These are phyloP conservation scores for Globisporangium mamillatum DNA, from an alignment of 352 stramenopile species.

Conservation along the genomic window DNA sequence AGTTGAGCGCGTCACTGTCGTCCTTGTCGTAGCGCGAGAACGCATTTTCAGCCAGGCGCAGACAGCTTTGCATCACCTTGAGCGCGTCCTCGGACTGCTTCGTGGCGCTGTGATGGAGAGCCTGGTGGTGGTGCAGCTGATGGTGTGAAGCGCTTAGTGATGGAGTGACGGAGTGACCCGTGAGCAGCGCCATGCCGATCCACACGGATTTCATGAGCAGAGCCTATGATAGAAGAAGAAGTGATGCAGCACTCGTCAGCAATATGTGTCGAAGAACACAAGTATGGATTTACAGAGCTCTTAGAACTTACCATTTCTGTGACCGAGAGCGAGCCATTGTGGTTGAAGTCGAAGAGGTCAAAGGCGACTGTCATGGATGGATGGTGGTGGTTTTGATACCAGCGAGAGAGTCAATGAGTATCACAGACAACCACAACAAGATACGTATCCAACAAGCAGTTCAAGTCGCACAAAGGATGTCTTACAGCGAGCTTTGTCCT, in stretches of 20 bases:
- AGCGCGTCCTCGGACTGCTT: conserved; percentile 15
- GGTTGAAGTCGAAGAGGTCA: conserved; percentile 81
- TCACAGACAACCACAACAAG: not conserved
- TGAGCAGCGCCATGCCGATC: conserved; percentile 66
- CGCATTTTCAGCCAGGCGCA: conserved; percentile 48
- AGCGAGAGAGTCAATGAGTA: not conserved
- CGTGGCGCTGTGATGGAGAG: not conserved
- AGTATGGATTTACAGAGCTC: not conserved
- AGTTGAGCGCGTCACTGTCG: conserved; percentile 41
- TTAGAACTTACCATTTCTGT: conserved; percentile 53
- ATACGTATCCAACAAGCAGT: not conserved
- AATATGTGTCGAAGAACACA: not conserved
- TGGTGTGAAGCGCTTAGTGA: conserved; percentile 1
- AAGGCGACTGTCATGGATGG: conserved; percentile 46
- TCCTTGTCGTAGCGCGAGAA: conserved; percentile 57
- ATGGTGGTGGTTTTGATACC: not conserved
- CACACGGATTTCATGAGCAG: conserved; percentile 82
- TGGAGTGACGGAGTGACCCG: conserved; percentile 22
- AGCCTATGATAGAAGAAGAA: conserved; percentile 25
- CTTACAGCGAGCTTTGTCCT: conserved; percentile 78
- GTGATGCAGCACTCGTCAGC: not conserved
- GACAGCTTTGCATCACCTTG: conserved; percentile 41
- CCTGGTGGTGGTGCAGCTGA: conserved; percentile 6
- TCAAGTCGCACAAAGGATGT: conserved; percentile 4
- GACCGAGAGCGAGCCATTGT: conserved; percentile 68